These are phyloP conservation scores for Wickerhamomyces hampshirensis DNA, from an alignment of 805 yeast genomes.

Conservation along the genomic window DNA sequence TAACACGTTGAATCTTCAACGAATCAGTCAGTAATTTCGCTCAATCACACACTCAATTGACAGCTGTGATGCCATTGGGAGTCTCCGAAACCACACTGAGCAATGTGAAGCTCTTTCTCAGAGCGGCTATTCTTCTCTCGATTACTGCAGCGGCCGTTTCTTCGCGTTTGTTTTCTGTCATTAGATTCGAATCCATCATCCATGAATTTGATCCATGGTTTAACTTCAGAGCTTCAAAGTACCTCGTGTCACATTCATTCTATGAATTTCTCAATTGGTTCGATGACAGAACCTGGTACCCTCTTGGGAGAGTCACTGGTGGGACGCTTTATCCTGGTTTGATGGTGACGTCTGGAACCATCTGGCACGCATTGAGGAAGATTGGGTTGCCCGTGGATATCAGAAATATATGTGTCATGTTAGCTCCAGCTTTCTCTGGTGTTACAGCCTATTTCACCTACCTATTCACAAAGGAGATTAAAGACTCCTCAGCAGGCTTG, in stretches of 20 bases:
- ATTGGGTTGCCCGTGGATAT: conserved; percentile 84
- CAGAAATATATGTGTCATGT: conserved; percentile 89
- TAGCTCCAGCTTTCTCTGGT: conserved; percentile 96
- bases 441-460: conserved; percentile 89
- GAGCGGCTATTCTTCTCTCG: conserved; percentile 62
- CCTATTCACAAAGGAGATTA: conserved; percentile 82
- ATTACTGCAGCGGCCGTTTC: conserved; percentile 91
- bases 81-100: conserved; percentile 19
- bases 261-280: conserved; percentile 97
- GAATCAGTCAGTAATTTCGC: too few species aligned
- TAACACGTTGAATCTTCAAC: neutral
- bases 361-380: conserved; percentile 67
- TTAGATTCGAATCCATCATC: conserved; percentile 91
- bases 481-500: conserved; percentile 84
- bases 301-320: conserved; percentile 97
- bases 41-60: conserved; percentile 1
- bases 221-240: conserved; percentile 94
- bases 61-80: conserved; percentile 12
- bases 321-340: conserved; percentile 97
- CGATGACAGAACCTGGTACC: conserved; percentile 98
- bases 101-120: conserved; percentile 31
- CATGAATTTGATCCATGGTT: conserved; percentile 98
- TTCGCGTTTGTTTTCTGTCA: conserved; percentile 91
- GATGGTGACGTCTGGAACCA: conserved; percentile 94
- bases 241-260: conserved; percentile 75